These are phyloP conservation scores for Cercospora nicotianae DNA, from an alignment of 2,329 filamentous ascomycete species.

Conservation along the genomic window DNA sequence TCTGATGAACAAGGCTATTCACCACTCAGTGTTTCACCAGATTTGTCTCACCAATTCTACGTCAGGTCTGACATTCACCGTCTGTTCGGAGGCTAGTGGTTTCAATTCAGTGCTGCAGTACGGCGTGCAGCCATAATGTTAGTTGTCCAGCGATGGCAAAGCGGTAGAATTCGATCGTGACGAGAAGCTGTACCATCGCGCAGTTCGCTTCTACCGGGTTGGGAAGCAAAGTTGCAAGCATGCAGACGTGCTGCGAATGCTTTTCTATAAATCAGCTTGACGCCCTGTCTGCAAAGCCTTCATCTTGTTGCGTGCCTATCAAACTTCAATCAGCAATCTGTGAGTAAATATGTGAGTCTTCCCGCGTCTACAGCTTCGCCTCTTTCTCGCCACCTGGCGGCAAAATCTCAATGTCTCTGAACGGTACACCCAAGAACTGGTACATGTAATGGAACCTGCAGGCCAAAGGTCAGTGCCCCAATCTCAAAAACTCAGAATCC, in stretches of 20 bases:
- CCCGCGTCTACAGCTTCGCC: conserved; percentile 10
- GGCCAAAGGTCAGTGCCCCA: neutral
- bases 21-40: neutral
- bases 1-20: neutral
- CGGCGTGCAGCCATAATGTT: neutral
- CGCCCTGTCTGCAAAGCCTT: neutral
- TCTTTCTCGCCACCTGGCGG: conserved; percentile 13
- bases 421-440: conserved; percentile 55
- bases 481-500: too few relatives aligned
- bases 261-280: neutral
- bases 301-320: neutral
- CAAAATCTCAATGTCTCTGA: conserved; percentile 25
- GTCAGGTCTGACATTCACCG: neutral
- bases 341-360: neutral
- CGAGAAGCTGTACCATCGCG: neutral
- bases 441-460: conserved; percentile 64
- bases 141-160: neutral
- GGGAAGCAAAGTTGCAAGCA: neutral
- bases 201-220: neutral
- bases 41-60: neutral
- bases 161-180: neutral
- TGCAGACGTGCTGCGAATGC: neutral
- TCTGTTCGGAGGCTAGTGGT: neutral
- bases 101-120: neutral
- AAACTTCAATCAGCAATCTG: neutral